Evolutionary conservation across 805 yeast genomes (phyloP), one percentile per base, ranked within the genome.

Genomic region (Ogataea trehaloabstinens): DNA sequence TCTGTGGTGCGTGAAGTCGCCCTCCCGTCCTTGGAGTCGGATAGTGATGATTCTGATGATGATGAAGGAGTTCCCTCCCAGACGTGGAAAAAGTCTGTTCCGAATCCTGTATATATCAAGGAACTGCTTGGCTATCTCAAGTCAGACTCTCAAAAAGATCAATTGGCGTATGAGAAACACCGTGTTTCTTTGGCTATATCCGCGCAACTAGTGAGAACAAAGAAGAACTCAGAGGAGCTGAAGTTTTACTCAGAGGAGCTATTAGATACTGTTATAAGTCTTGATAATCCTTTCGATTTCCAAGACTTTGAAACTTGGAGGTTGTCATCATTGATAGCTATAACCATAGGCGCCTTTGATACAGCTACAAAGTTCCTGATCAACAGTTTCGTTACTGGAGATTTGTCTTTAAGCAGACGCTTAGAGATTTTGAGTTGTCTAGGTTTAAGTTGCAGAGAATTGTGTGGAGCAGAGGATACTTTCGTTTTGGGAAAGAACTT

Each of bases 391-490:
- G 64, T 77, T 24, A 68, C 73, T 0, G 89, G 90, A 0, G 99
- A 91, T 53, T 78, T 83, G 45, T 87, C 95, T 0, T 58, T 93
- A 15, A 93, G 85, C 44, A 90, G 82, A 43, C 62, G 98, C 34
- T 68, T 90, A 63, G 63, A 76, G 20, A 67, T 90, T 6, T 59
- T 93, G 15, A 76, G 90, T 4, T 65, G 85, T 0, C 55, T 87
- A 10, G 82, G 90, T 0, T 62, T 89, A 18, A 76, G 85, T 3
- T 87, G 89, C 0, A 62, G 95, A 43, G 88, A 85, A 46, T 66
- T 89, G 7, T 66, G 83, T 31, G 91, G 89, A 0, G 58, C 68
- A 21, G 68, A 71, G 4, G 91, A 82, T 55, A 67, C 56, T 0
- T 70, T 69, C n/a, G 58, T 70, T 2, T 58, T 37, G 33, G 65